Evolutionary conservation across 2,329 filamentous ascomycete genomes (phyloP), one percentile per base, ranked within the genome.

Genomic region (Stagonosporopsis rhizophila): DNA sequence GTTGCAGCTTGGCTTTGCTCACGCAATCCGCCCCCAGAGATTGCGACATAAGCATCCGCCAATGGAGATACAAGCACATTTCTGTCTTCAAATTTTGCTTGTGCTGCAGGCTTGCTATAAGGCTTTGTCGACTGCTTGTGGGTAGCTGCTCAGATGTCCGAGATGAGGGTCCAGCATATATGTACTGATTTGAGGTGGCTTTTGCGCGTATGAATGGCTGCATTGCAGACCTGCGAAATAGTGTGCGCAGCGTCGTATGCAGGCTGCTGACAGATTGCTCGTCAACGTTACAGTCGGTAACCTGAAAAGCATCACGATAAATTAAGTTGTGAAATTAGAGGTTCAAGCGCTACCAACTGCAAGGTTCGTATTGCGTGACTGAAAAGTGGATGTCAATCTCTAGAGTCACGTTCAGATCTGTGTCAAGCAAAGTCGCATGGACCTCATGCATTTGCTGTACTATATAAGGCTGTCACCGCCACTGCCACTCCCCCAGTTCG

Each of bases 381-480:
- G 14, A 20, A 14, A 38, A 14, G 3, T 19, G 8, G 7, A 20
- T 6, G 19, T 38, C 11, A 17, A 8, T 19, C 19, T 6, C 6
- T 19, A 11, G 17, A 35, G 34, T 6, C 34, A 35, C n/a, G n/a
- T 17, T 8, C 15, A 2, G 6, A 17, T 19, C 6, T 7, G 25
- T n/a, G 19, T 11, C 20, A 15, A 22, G 7, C 19, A 4, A 38
- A 7, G n/a, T 20, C 35, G 17, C 9, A 20, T 20, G 20, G 17
- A 20, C 8, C 19, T 20, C 9, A 19, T 38, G 12, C 17, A 23
- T 6, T 23, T 12, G 4, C n/a, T n/a, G 5, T 14, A 28, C 27
- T 40, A 44, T 66, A 73, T 73, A 60, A 73, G 56, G 35, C 69
- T 72, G 32, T 72, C 69, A 3, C 65, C 56, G 15, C 64, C 68